Base-by-base conservation (phyloP, 1,284 basidiomycete species). In the Rhizoctonia solani region DNA sequence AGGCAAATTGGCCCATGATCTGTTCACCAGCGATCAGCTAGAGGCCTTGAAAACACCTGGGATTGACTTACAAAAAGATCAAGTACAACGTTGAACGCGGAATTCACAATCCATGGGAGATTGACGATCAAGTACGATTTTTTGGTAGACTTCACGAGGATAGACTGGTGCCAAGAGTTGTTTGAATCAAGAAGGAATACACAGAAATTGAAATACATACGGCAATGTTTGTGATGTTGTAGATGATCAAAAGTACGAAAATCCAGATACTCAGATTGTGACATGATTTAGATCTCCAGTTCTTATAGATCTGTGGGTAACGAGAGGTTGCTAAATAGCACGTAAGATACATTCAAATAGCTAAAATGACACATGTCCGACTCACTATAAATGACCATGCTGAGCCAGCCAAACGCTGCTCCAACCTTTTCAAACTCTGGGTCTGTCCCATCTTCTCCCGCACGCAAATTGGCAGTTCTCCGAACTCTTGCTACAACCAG, bases 371-470 rank as follows among this genome's bases (percentile, higher is more conserved):
- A 13, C 39, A 29, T 50, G 16, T 16, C 19, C 9, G 11, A 67
- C 66, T 54, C 29, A 67, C 66, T 67, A n/a, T 56, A 67, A 39
- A 67, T 67, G 9, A 67, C 16, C 54, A 56, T 50, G 42, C 54
- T 67, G 29, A 56, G 8, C 66, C 66, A 67, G 2, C 66, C 66
- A 27, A 67, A 67, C 16, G 32, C 53, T 21, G 66, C 66, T 4
- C 66, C 53, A 1, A 50, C 42, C 21, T 32, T 53, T 39, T 30
- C 30, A 50, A 55, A 67, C 1, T 67, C 34, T 8, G 66, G 66
- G n/a, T 67, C 54, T 16, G 66, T 67, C 13, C 66, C 66, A 27
- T 67, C 66, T 21, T 67, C 66, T 37, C 66, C 66, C 49, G 53
- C 16, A 1, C 37, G 42, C 16, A 67, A 27, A 14, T 25, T 67